Base-by-base conservation (phyloP, 768 basidiomycete genomes). In the Amanita exitialis region DNA sequence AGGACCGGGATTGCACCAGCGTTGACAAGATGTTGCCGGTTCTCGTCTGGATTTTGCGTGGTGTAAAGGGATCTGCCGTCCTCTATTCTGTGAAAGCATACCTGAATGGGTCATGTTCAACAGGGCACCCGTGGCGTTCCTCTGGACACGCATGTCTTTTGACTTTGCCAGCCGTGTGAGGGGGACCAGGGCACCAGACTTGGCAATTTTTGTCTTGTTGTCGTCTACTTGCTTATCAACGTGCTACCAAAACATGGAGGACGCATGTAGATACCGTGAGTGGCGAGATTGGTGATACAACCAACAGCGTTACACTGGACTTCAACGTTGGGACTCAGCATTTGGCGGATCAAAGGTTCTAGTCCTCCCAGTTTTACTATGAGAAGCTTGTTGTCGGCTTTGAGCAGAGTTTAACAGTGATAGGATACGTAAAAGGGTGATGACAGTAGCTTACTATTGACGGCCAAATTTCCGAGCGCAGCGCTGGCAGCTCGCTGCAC, bases 31-130 rank as follows among this genome's bases (percentile, higher is more conserved):
- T 98, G 95, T 61, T 98, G 95, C 49, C 96, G 77, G 66, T 99
- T 99, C 71, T 99, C 96, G 63, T 99, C 96, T 94, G 49, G 36
- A 12, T n/a, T 44, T 20, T 37, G 28, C 32, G 15, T 6, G 37
- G 42, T 37, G 23, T 38, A 25, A 25, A 57, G 21, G 20, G 34
- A 54, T 39, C 52, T 52, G 30, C 15, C 43, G 28, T 23, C n/a
- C 18, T 21, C 6, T n/a, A 18, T 36, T 15, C 8, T 49, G 39
- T 28, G 45, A 15, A 36, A 7, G 56, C 77, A 57, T 58, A 92
- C 94, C 94, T 21, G 93, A 96, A 71, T 99, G 96, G 32, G 96
- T 99, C 96, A 98, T 98, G 66, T 99, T 99, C 32, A 99, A 75
- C 52, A 99, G 72, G 36, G 96, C 96, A 6, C 96, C 96, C 1